phyloP scores from a whole-genome alignment of 257 asterid genomes.

The Solanum bukasovii region DNA sequence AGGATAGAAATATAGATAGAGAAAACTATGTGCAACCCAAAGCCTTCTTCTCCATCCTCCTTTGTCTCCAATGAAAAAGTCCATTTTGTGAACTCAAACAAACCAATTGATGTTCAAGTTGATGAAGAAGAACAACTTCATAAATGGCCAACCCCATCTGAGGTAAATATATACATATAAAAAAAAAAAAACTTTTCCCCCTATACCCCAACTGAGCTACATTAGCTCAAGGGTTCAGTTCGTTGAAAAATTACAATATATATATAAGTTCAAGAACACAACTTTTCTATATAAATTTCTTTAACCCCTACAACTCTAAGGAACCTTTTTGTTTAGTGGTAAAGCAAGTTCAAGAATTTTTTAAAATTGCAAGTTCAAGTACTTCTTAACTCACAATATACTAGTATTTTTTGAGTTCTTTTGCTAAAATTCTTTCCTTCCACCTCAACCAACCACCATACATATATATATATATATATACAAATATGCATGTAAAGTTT shows the following conservation, averaged over 20 bases:
- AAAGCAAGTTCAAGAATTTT: background rate
- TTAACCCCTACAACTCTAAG: background rate
- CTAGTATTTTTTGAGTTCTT: background rate
- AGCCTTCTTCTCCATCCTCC: slow-evolving; percentile 65
- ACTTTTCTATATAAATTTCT: background rate
- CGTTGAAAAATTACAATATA: background rate
- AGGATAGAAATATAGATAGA: background rate
- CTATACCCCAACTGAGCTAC: background rate
- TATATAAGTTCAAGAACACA: background rate
- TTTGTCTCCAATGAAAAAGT: slow-evolving; percentile 31
- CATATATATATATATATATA: background rate
- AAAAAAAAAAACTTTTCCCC: background rate
- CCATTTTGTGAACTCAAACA: slow-evolving; percentile 41
- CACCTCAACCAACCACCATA: background rate
- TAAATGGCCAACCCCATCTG: slow-evolving; percentile 64
- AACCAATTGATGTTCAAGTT: slow-evolving; percentile 21
- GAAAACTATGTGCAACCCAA: slow-evolving; percentile 58
- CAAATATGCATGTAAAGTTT: background rate
- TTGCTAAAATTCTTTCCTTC: background rate
- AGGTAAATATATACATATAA: slow-evolving; percentile 28
- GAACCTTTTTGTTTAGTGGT: background rate
- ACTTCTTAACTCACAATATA: background rate
- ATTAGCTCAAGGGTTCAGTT: background rate
- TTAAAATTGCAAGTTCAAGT: background rate
- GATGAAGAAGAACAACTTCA: slow-evolving; percentile 28